phyloP scores from a whole-genome alignment of 805 yeast species.

The Ogataea paradorogensis region DNA sequence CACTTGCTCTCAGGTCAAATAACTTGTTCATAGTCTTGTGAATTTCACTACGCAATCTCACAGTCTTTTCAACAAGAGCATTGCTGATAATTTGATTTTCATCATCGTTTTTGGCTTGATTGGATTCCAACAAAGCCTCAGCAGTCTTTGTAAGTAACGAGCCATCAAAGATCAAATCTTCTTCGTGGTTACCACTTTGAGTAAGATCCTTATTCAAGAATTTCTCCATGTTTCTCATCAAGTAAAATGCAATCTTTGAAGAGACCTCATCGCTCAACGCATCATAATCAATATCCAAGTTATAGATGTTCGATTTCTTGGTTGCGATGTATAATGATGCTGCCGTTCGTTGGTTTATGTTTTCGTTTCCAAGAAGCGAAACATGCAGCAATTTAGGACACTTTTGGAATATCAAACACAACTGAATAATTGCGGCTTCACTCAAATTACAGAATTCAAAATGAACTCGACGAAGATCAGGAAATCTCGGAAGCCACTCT shows the following conservation, averaged over 20 bases:
- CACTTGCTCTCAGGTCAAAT: constrained; percentile 44
- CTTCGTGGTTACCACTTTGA: constrained; percentile 31
- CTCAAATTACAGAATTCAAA: constrained; percentile 52
- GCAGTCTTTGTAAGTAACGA: constrained; percentile 72
- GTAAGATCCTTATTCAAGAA: constrained; percentile 35
- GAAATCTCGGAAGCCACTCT: constrained; percentile 43
- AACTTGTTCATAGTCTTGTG: constrained; percentile 50
- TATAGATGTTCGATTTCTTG: constrained; percentile 46
- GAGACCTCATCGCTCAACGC: constrained; percentile 48
- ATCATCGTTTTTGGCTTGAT: constrained; percentile 30
- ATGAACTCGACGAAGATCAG: constrained; percentile 48
- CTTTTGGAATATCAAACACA: constrained; percentile 46
- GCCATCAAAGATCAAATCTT: constrained; percentile 74
- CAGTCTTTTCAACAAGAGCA: constrained; percentile 50
- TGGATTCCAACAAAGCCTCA: constrained; percentile 53
- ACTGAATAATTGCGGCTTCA: constrained; percentile 45
- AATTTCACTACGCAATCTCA: constrained; percentile 47
- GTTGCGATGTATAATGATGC: constrained; percentile 51
- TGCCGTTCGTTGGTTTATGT: constrained; percentile 41
- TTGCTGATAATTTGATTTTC: constrained; percentile 45
- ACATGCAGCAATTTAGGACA: constrained; percentile 50
- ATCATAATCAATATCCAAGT: constrained; percentile 54
- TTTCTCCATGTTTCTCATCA: constrained; percentile 56
- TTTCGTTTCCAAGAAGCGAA: constrained; percentile 50
- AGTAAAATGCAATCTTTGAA: constrained; percentile 52